These are phyloP conservation scores for Arthrinium puccinioides DNA, from an alignment of 2,329 filamentous ascomycete genomes.

Conservation along the genomic window DNA sequence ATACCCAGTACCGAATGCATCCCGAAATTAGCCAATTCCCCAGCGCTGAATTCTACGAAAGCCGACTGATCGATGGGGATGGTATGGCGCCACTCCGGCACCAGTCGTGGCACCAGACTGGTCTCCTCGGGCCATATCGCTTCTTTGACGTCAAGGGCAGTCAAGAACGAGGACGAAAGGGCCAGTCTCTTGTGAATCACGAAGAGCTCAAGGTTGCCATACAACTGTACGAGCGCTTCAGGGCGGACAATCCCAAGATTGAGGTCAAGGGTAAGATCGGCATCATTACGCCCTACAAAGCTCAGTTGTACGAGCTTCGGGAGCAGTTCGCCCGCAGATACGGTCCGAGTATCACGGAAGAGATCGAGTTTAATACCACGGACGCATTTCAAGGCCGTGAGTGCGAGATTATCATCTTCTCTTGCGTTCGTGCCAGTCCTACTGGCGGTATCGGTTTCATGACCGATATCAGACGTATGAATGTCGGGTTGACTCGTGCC, in stretches of 20 bases:
- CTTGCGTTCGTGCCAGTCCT: constrained; percentile 89
- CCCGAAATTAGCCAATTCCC: constrained; percentile 92
- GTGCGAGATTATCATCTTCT: constrained; percentile 98
- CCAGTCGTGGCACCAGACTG: constrained; percentile 79
- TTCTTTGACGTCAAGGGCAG: constrained; percentile 95
- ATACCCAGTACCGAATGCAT: constrained; percentile 99
- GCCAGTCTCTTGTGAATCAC: constrained; percentile 84
- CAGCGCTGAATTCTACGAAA: constrained; percentile 87
- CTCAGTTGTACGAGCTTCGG: constrained; percentile 76
- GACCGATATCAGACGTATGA: constrained; percentile 97
- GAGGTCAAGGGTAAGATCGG: constrained; percentile 81
- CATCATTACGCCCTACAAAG: constrained; percentile 97
- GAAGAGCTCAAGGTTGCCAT: constrained; percentile 83
- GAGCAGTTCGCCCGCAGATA: constrained; percentile 65
- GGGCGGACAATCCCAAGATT: constrained; percentile 59
- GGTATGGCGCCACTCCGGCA: constrained; percentile 71
- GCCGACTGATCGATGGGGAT: constrained; percentile 73
- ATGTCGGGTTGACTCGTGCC: constrained; percentile 92
- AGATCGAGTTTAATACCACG: constrained; percentile 96
- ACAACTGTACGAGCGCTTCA: constrained; percentile 74
- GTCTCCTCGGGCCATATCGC: constrained; percentile 81
- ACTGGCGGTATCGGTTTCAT: constrained; percentile 97
- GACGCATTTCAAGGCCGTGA: constrained; percentile 97
- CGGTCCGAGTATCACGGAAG: constrained; percentile 66
- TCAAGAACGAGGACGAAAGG: constrained; percentile 71